Conservation (phyloP, 2,329 filamentous ascomycete species). For the Trichoderma lentiforme region DNA sequence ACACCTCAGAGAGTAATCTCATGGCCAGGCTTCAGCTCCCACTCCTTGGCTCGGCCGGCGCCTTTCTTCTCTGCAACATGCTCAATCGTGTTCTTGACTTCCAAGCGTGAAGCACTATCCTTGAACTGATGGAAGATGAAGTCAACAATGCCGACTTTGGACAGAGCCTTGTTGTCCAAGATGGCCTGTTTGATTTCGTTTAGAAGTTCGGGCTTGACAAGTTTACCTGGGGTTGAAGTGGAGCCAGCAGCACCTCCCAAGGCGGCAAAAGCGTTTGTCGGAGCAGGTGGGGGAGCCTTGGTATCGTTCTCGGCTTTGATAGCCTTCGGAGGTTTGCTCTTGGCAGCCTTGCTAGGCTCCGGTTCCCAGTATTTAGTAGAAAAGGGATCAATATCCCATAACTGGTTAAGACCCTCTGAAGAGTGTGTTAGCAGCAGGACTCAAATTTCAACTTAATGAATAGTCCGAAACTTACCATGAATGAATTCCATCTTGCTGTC, state of each 20-base stretch:
- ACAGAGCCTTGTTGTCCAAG: conserved; percentile 38
- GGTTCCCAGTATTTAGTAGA: conserved; percentile 74
- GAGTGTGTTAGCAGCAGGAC: conserved; percentile 21
- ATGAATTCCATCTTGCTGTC: conserved; percentile 73
- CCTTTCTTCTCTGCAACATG: conserved; percentile 40
- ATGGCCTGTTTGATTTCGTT: conserved; percentile 43
- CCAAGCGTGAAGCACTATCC: conserved; percentile 35
- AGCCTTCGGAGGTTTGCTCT: conserved; percentile 7
- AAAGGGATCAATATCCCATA: conserved; percentile 72
- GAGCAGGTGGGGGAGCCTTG: conserved; percentile 35
- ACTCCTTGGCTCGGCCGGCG: conserved; percentile 36
- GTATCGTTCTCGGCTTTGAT: conserved; percentile 18
- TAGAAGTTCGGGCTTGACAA: conserved; percentile 39
- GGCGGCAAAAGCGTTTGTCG: conserved; percentile 38
- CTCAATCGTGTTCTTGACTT: conserved; percentile 43
- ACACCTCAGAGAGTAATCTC: conserved; percentile 30
- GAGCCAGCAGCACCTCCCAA: conserved; percentile 24
- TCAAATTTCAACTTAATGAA: no score
- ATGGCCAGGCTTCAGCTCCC: conserved; percentile 40
- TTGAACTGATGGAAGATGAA: conserved; percentile 39
- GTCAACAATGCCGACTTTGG: conserved; percentile 41
- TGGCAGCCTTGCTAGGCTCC: conserved; percentile 28
- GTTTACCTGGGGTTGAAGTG: conserved; percentile 25
- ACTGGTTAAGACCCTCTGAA: conserved; percentile 48
- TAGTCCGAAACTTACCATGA: conserved; percentile 49